These are phyloP conservation scores for Rhynchospora pubera DNA, from an alignment of 176 grass and related monocot species.

Conservation along the genomic window DNA sequence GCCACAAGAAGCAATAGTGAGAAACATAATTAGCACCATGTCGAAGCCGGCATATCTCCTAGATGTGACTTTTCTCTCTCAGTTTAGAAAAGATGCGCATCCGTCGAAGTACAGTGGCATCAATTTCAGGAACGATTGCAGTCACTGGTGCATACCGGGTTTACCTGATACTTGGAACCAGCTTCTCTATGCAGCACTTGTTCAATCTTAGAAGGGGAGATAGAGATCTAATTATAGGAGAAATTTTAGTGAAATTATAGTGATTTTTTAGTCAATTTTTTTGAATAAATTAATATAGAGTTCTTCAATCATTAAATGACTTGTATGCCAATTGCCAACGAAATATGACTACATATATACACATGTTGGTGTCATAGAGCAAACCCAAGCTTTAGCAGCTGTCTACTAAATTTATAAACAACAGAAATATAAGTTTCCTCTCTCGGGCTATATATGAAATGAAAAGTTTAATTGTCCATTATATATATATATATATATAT, in stretches of 20 bases:
- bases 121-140: slow-evolving; percentile 47
- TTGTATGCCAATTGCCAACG: not conserved
- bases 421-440: not conserved
- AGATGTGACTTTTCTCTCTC: slow-evolving; percentile 64
- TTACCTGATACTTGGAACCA: slow-evolving; percentile 69
- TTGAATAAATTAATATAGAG: not conserved
- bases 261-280: not conserved
- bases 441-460: too few relatives aligned
- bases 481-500: too few relatives aligned
- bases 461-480: too few relatives aligned
- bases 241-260: not conserved
- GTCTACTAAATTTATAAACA: not conserved
- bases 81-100: slow-evolving; percentile 80
- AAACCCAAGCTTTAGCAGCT: not conserved
- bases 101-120: slow-evolving; percentile 61
- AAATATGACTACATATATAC: too few relatives aligned
- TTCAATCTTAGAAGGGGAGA: not conserved
- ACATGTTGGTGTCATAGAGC: not conserved
- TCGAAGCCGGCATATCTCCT: slow-evolving; percentile 43
- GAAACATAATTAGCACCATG: slow-evolving; percentile 32
- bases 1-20: slow-evolving; percentile 39
- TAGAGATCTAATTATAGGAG: not conserved
- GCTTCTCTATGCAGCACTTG: slow-evolving; percentile 44
- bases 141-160: slow-evolving; percentile 74
- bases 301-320: not conserved